Evolutionary conservation across 2,329 filamentous ascomycete species (phyloP), one percentile per base, ranked within the genome.

Genomic region (Ceratocystis lukuohia): DNA sequence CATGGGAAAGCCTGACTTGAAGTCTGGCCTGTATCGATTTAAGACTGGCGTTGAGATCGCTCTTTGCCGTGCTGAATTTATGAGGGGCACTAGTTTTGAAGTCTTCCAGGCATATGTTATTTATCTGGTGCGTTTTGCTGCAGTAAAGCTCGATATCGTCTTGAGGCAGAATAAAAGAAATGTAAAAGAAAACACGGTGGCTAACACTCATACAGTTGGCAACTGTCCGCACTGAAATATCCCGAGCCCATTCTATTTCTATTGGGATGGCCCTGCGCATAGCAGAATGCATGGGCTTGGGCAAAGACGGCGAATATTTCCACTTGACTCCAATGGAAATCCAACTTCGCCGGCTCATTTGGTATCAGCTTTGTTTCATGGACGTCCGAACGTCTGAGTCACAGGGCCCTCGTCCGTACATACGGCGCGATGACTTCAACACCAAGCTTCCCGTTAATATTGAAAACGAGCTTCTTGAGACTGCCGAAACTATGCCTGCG

Each of bases 311-410:
- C 17, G 81, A 83, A 56, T 79, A 81, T 8, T 90, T 88, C 71
- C 83, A 82, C 1, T 79, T 88, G 66, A 82, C 80, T 2, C 81
- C 88, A 0, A 76, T 90, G 2, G 88, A 91, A 70, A 85, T 84
- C 0, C 87, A 91, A 65, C 79, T 90, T 2, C 83, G 88, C 12
- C 83, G 88, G 3, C 76, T 91, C 48, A 79, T 91, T 44, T 91
- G 88, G 88, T 86, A 90, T 72, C 88, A 91, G 71, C 79, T 92
- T 22, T 90, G 87, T 74, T 89, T 89, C 72, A 78, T 92, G 7
- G 88, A 91, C 72, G 82, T 90, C 66, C 80, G 87, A 48, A 90
- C 88, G 0, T 88, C 84, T 71, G 88, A 91, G 74, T 83, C 85
- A 1, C 88, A 89, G 69, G 88, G 88, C 0, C 88, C 88, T 7